Evolutionary conservation across 306 rosid genomes (phyloP).

Genomic region (Carpinus viminea): DNA sequence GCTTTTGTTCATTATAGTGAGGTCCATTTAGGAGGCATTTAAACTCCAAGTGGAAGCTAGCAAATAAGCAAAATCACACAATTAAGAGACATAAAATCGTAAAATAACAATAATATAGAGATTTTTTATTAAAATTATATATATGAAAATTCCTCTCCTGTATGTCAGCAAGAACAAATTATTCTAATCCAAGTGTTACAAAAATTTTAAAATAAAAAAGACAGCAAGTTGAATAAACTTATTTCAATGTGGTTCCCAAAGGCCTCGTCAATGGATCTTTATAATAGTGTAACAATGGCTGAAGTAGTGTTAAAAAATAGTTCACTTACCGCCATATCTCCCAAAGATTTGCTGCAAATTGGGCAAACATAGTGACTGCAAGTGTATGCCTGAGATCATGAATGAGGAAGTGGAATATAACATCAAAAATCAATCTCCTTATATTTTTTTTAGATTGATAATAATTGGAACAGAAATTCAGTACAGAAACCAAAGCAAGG

Average conservation of each 20-base stretch:
- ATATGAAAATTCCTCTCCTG: background rate
- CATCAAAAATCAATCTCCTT: background rate
- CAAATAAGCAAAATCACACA: background rate
- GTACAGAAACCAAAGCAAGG: constrained; percentile 1
- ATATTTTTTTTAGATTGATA: background rate
- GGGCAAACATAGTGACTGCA: constrained; percentile 37
- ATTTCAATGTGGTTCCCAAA: background rate
- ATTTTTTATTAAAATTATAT: background rate
- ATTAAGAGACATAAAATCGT: background rate
- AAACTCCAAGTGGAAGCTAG: background rate
- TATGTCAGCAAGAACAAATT: background rate
- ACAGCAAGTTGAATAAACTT: background rate
- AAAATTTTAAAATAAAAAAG: background rate
- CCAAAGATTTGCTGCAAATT: constrained; percentile 36
- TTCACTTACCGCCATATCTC: constrained; percentile 39
- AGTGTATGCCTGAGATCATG: constrained; percentile 28
- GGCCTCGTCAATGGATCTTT: background rate
- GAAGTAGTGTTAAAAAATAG: background rate
- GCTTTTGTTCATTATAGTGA: background rate
- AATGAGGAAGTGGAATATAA: background rate
- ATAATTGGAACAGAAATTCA: background rate
- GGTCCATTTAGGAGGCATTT: background rate
- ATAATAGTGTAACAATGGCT: background rate
- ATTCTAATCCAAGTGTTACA: background rate
- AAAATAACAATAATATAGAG: background rate